Evolutionary conservation across 352 stramenopile genomes (phyloP), one percentile per base, ranked within the genome.

Genomic region (Phytophthora cactorum): DNA sequence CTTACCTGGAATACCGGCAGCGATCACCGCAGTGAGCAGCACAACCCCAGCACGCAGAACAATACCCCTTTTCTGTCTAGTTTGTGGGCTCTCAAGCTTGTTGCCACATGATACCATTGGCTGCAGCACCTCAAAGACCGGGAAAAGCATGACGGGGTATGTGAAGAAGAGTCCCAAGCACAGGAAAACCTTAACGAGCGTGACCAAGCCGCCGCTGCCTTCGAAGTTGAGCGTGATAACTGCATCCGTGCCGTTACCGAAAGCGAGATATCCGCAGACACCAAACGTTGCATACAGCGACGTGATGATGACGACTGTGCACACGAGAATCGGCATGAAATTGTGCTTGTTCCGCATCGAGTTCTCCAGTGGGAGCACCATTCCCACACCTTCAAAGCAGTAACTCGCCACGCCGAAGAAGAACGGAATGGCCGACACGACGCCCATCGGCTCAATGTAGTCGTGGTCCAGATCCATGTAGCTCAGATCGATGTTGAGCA

Each of bases 81-180:
- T 41, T 28, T 63, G 51, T 0, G 55, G 28, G 0, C 49, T 15
- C 8, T 71, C 63, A 14, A 72, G 5, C 22, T 72, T 75, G 44
- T 80, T 72, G n/a, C 59, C 54, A 36, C 59, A 68, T 4, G 31
- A 28, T 5, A 89, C 11, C 25, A 82, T 45, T 22, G 78, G 71
- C 28, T 86, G 59, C 1, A 92, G 58, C n/a, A 93, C 74, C n/a
- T 88, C 87, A 67, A 95, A 96, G 5, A 97, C 89, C 0, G 91
- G 93, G 72, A 97, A 97, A 63, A 98, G 88, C 93, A 98, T 98
- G 25, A 98, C 81, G 4, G 93, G 93, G 60, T 97, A 98, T 45
- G 93, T 97, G 52, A 97, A 91, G 70, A 98, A 98, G 1, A 98
- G 77, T 1, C 86, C 93, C 9, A 91, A 69, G 49, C 86, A 97